Evolutionary conservation across 345 rosid genomes (phyloP), one percentile per base, ranked within the genome.

Genomic region (Reutealis trisperma): DNA sequence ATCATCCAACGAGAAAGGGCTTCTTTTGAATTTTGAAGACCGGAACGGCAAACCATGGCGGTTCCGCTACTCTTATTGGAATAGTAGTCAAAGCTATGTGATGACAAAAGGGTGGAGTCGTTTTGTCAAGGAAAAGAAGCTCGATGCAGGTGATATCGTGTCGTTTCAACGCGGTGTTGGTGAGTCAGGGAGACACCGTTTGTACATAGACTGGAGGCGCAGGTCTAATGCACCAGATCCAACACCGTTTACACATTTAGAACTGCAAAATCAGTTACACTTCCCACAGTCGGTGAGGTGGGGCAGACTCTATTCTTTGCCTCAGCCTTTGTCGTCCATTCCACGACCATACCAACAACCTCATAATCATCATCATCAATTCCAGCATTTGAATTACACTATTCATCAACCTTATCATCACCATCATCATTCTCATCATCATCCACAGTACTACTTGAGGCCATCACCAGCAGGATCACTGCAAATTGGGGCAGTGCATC

Each of bases 21-120:
- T 95, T 24, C 90, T 95, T 51, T 67, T 95, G 81, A 95, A 95
- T 83, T 95, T 95, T 55, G 98, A 95, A 62, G 98, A 95, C 85
- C 87, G 89, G 47, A 83, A 82, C 54, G 98, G 99, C 37, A 93
- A 95, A 82, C 83, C 90, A 8, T 95, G 99, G 99, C 76, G 98
- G 70, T 95, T 95, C 89, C 88, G 99, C 54, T 95, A 95, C 90
- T 95, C 98, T 41, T 95, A 95, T 75, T 95, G 99, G 99, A 95
- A 90, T 78, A 92, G 97, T 77, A 95, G 99, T 83, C 99, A 95
- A 83, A 93, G 99, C 90, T 95, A 93, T 72, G 99, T 95, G 52
- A 95, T 95, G 98, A 95, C 99, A 16, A 95, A 95, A 86, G 99
- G 99, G 1, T 95, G 99, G 99, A 95, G 98, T 80, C 89, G 99